A percentile compares a stretch with the other conserved stretches of the same genome.
Conservation (phyloP, 768 basidiomycete species). For the Leucocoprinus leucothites region DNA sequence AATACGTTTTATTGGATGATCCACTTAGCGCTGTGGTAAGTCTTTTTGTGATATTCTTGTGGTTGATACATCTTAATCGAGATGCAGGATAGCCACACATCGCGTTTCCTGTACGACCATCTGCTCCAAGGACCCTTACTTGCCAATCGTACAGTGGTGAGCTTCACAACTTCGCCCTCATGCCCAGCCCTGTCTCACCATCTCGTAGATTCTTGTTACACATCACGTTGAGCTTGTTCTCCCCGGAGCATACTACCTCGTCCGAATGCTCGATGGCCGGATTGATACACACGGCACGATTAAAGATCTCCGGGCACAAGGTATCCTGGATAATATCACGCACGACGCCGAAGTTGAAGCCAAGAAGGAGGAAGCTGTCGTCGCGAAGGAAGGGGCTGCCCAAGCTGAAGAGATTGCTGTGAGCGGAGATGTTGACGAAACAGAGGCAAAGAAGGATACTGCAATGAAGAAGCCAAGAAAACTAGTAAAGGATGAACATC, state of each 20-base stretch:
- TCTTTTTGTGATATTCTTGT: slow-evolving; percentile 6
- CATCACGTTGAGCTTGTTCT: slow-evolving; percentile 85
- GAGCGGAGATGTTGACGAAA: slow-evolving; percentile 20
- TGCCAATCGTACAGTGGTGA: slow-evolving; percentile 29
- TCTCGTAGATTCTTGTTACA: slow-evolving; percentile 62
- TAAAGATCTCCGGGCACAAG: slow-evolving; percentile 56
- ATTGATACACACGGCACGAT: slow-evolving; percentile 73
- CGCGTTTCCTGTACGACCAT: slow-evolving; percentile 29
- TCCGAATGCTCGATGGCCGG: slow-evolving; percentile 80
- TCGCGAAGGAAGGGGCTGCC: slow-evolving; percentile 24
- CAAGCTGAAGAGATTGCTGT: not conserved
- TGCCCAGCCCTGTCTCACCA: not conserved
- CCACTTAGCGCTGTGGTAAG: slow-evolving; percentile 79
- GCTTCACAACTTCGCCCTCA: slow-evolving; percentile 6
- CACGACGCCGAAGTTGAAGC: slow-evolving; percentile 48
- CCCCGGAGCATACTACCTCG: slow-evolving; percentile 67
- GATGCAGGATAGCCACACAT: slow-evolving; percentile 30
- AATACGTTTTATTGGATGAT: slow-evolving; percentile 75
- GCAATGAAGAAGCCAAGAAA: slow-evolving; percentile 64
- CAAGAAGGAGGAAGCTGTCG: slow-evolving; percentile 41
- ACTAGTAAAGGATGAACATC: slow-evolving; percentile 76
- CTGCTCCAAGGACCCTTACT: slow-evolving; percentile 30
- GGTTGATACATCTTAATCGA: not conserved
- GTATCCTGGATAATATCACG: slow-evolving; percentile 59
- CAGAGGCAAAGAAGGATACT: slow-evolving; percentile 22